Base-by-base conservation (phyloP, 1,284 basidiomycete genomes). In the Volvariella volvacea region DNA sequence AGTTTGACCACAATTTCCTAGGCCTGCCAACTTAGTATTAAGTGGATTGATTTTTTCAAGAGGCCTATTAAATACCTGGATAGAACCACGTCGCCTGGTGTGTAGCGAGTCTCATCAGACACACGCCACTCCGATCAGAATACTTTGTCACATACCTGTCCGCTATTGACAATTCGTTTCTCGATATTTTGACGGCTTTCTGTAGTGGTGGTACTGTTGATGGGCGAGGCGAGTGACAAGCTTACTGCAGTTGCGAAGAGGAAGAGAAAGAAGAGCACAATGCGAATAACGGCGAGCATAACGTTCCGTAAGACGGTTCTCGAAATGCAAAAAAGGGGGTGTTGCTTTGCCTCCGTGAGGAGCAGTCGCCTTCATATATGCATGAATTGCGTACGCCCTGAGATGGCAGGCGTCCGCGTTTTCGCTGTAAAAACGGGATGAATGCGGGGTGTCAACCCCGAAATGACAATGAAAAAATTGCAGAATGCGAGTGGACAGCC, bases 61-160 rank as follows among this genome's bases (percentile, higher is more conserved):
- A 22, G 19, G n/a, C n/a, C n/a, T n/a, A n/a, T n/a, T n/a, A 49
- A 54, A 49, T 22, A 60, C 60, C 61, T 22, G 52, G 52, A 47
- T 60, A 44, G 44, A 56, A 64, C 58, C 58, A 64, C 3, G 62
- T 64, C 10, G 55, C 61, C 62, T 64, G n/a, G 30, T 9, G 30
- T 9, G 30, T n/a, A 31, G 9, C 34, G 12, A 61, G 54, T 41
- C 56, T 50, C 39, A 56, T n/a, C n/a, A n/a, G n/a, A n/a, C n/a
- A n/a, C n/a, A n/a, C n/a, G n/a, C n/a, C n/a, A n/a, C n/a, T n/a
- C n/a, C n/a, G n/a, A n/a, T n/a, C n/a, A n/a, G n/a, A n/a, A n/a
- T n/a, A n/a, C n/a, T n/a, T n/a, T n/a, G n/a, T n/a, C n/a, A 62
- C 73, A 52, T 54, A 79, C 79, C 52, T 62, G 60, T 33, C 79